Conservation (phyloP, 1,284 basidiomycete species). For the Pascua sp. region DNA sequence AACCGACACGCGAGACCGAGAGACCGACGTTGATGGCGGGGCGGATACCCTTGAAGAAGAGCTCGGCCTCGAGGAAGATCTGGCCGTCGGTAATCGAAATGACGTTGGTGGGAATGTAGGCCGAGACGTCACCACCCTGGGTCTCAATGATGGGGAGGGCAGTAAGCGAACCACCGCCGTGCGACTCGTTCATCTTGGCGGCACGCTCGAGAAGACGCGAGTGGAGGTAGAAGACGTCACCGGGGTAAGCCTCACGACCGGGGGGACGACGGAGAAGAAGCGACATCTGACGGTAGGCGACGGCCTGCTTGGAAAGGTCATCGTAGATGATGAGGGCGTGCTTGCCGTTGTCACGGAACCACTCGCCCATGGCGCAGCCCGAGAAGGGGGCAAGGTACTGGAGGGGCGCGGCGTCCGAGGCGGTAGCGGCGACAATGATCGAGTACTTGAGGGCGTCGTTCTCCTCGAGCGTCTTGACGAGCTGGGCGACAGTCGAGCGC, state of each 20-base stretch:
- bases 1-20: slow-evolving; percentile 99
- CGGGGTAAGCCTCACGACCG: slow-evolving; percentile 99
- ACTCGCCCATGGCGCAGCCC: slow-evolving; percentile 99
- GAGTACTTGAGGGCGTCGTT: slow-evolving; percentile 99
- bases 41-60: slow-evolving; percentile 99
- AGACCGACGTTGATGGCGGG: slow-evolving; percentile 99
- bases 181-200: slow-evolving; percentile 98
- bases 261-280: slow-evolving; percentile 98
- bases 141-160: slow-evolving; percentile 99
- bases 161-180: slow-evolving; percentile 96
- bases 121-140: slow-evolving; percentile 99
- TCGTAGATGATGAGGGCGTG: slow-evolving; percentile 97
- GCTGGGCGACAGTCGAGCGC: slow-evolving; percentile 98
- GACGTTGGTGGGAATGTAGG: slow-evolving; percentile 80
- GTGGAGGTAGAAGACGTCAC: slow-evolving; percentile 99
- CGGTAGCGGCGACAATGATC: slow-evolving; percentile 97
- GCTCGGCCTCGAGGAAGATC: slow-evolving; percentile 98
- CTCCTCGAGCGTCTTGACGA: slow-evolving; percentile 98
- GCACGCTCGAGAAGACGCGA: slow-evolving; percentile 99
- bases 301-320: slow-evolving; percentile 99
- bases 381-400: slow-evolving; percentile 99
- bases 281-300: slow-evolving; percentile 99
- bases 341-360: slow-evolving; percentile 99
- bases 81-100: slow-evolving; percentile 98
- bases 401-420: slow-evolving; percentile 96